Base-by-base conservation (phyloP, 2,329 filamentous ascomycete species). In the Ophiostoma australiae region DNA sequence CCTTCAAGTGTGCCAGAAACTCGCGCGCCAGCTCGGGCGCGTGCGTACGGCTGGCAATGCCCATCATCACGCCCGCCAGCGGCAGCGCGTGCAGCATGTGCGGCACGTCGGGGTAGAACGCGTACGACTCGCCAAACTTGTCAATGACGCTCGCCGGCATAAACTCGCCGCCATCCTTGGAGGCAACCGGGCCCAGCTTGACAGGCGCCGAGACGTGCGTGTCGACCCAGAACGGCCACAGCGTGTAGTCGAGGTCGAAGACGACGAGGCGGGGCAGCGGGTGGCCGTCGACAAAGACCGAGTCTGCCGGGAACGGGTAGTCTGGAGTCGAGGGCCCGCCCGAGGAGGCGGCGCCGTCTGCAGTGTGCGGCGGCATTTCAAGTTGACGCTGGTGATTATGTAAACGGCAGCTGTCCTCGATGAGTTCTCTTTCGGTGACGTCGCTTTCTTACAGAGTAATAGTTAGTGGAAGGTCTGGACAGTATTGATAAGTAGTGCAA, bases 211-310 rank as follows among this genome's bases (percentile, higher is more conserved):
- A 87, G 76, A 95, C 91, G 80, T 97, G 94, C 3, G 93, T 97
- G 82, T 98, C 95, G 1, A 97, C 90, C 94, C 94, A 98, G 81
- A 97, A 97, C 4, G 94, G 93, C 95, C 94, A 98, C n/a, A 98
- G 85, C 83, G 95, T 98, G 84, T 97, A 98, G 84, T 98, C 94
- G 73, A 98, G 88, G 79, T 98, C 95, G 82, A 98, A 97, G 74
- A 95, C 91, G 76, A 98, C 86, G 75, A 97, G 85, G 73, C 90
- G 89, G 0, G 94, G 94, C 1, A 97, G 86, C 0, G 93, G 91
- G 0, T 89, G 86, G 61, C 87, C 80, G 79, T 87, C 84, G 74
- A 78, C 20, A 58, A 71, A 69, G 67, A 71, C 70, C 1, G 70
- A 71, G 20, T 48, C 70, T 3, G 67, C 20, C 20, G 58, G 70